phyloP scores from a whole-genome alignment of 1,284 basidiomycete genomes.

The Puccinia coronata region DNA sequence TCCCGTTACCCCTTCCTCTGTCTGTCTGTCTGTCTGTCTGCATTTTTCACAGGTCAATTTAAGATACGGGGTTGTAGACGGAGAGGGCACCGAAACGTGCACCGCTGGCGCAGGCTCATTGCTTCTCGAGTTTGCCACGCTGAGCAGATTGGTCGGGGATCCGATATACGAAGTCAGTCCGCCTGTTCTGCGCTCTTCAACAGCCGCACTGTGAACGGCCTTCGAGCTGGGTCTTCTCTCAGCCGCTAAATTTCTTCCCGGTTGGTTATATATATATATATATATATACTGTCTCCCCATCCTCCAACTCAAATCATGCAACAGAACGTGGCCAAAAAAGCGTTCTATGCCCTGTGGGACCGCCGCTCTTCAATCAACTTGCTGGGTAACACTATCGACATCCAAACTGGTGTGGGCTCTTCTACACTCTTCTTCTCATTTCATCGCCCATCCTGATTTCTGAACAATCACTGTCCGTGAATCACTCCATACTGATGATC shows the following conservation, averaged over 20 bases:
- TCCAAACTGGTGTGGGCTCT: conserved; percentile 69
- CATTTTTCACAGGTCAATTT: conserved; percentile 40
- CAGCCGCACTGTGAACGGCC: too few relatives aligned
- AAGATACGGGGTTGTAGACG: conserved; percentile 65
- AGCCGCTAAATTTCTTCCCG: too few relatives aligned
- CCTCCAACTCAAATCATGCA: too few relatives aligned
- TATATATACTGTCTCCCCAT: too few relatives aligned
- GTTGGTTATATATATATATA: too few relatives aligned
- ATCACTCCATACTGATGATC: background rate
- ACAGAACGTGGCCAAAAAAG: conserved; percentile 62
- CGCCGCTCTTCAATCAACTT: conserved; percentile 76
- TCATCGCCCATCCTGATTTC: too few relatives aligned
- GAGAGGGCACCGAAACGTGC: conserved; percentile 76
- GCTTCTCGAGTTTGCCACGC: conserved; percentile 84
- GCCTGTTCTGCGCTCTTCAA: too few relatives aligned
- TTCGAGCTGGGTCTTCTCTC: too few relatives aligned
- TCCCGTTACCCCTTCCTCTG: too few relatives aligned
- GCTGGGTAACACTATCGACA: conserved; percentile 83
- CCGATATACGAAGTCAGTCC: conserved; percentile 75
- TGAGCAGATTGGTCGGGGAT: conserved; percentile 84
- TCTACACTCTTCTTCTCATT: too few relatives aligned
- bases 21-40: too few relatives aligned
- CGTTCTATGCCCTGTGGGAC: conserved; percentile 91
- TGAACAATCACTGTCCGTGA: too few relatives aligned
- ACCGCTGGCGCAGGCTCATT: conserved; percentile 85